Conservation (phyloP, 495 filamentous ascomycete species). For the Margaritispora aquatica region DNA sequence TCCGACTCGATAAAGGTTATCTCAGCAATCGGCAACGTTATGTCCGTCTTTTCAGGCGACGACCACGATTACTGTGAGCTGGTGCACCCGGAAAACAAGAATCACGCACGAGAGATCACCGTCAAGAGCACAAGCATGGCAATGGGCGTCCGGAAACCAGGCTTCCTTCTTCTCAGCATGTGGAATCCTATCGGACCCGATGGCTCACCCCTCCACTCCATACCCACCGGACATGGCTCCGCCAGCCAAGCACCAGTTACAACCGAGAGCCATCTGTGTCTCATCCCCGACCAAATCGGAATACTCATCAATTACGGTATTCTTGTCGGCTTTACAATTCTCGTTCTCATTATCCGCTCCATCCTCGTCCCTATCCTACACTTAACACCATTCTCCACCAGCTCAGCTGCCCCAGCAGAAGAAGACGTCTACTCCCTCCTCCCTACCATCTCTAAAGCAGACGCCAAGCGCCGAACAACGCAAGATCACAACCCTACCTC, state of each 20-base stretch:
- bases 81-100: conserved; percentile 57
- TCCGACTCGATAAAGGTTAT: conserved; percentile 67
- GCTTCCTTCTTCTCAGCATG: conserved; percentile 80
- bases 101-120: conserved; percentile 76
- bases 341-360: conserved; percentile 54
- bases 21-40: conserved; percentile 65
- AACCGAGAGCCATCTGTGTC: conserved; percentile 81
- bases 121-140: conserved; percentile 92
- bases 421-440: conserved; percentile 19
- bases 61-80: conserved; percentile 98
- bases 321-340: conserved; percentile 53
- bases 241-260: conserved; percentile 37
- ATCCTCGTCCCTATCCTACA: conserved; percentile 44
- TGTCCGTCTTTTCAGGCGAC: conserved; percentile 86
- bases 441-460: conserved; percentile 10
- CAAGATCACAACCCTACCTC: conserved; percentile 15
- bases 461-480: conserved; percentile 9
- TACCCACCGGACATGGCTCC: conserved; percentile 21
- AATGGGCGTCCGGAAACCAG: conserved; percentile 90
- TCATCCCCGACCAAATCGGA: conserved; percentile 79
- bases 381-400: conserved; percentile 35
- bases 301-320: conserved; percentile 74
- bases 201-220: conserved; percentile 47
- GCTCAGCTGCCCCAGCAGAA: not conserved
- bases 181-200: conserved; percentile 78